A percentile compares a stretch with the other conserved stretches of the same genome.
Conservation (phyloP, 352 stramenopile genomes). For the Globisporangium nunn region DNA sequence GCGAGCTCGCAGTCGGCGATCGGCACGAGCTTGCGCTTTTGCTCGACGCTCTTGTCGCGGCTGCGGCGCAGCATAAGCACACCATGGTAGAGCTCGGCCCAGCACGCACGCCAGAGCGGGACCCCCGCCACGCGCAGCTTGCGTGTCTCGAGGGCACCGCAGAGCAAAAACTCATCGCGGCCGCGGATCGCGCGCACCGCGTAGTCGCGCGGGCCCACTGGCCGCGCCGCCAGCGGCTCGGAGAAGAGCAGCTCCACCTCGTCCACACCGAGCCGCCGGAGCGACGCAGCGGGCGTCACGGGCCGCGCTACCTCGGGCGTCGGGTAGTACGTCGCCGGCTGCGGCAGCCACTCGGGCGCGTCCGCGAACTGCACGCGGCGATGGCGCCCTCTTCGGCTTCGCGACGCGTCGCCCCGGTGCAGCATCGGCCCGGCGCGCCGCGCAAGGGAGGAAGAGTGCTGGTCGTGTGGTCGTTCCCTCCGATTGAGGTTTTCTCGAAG, state of each 20-base stretch:
- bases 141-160: slow-evolving; percentile 35
- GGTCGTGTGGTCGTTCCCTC: no score
- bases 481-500: no score
- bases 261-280: slow-evolving; percentile 47
- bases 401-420: not conserved
- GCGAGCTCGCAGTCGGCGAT: slow-evolving; percentile 34
- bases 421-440: not conserved
- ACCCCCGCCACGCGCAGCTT: slow-evolving; percentile 32
- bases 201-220: slow-evolving; percentile 29
- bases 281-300: slow-evolving; percentile 39
- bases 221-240: slow-evolving; percentile 29
- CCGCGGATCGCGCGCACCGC: slow-evolving; percentile 41
- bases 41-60: slow-evolving; percentile 41
- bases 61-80: slow-evolving; percentile 54
- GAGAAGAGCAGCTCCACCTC: slow-evolving; percentile 63
- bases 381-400: not conserved
- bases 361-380: slow-evolving; percentile 47
- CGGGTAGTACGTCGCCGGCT: slow-evolving; percentile 40
- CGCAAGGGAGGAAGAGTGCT: no score
- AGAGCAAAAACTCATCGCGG: slow-evolving; percentile 45
- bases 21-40: slow-evolving; percentile 46
- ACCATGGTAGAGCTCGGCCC: slow-evolving; percentile 64
- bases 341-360: slow-evolving; percentile 21
- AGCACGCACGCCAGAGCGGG: slow-evolving; percentile 40
- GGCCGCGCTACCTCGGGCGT: slow-evolving; percentile 23